Conservation (phyloP, 495 filamentous ascomycete genomes). For the Aspergillus panamensis region DNA sequence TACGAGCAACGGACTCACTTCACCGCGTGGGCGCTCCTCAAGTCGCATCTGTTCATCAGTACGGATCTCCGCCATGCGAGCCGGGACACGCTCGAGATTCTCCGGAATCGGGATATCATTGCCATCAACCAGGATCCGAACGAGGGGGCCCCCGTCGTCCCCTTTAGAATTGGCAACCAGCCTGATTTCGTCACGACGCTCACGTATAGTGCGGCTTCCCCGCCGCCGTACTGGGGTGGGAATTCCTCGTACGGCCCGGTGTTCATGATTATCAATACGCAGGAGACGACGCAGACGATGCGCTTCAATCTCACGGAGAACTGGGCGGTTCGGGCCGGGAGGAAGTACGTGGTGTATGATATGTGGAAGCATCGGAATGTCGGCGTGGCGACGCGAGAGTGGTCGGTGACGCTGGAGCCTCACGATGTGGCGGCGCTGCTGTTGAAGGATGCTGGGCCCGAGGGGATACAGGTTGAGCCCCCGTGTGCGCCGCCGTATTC, state of each 20-base stretch:
- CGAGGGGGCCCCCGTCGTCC: not conserved
- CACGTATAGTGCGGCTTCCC: not conserved
- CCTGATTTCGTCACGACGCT: not conserved
- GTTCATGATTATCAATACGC: constrained; percentile 2
- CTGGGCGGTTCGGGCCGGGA: constrained; percentile 2
- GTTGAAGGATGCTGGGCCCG: not conserved
- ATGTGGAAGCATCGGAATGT: constrained; percentile 2
- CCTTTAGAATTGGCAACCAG: not conserved
- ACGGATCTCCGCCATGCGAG: not conserved
- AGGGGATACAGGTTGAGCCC: not conserved
- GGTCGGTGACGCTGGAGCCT: not conserved
- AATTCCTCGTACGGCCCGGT: not conserved
- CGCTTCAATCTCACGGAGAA: constrained; percentile 7
- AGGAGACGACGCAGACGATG: not conserved
- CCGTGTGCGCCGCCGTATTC: not conserved
- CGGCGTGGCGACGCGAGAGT: not conserved
- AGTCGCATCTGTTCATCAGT: constrained; percentile 3
- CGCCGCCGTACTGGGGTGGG: constrained; percentile 1
- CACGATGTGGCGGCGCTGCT: constrained; percentile 2
- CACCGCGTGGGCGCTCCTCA: constrained; percentile 3
- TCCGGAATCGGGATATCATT: not conserved
- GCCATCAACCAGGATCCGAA: constrained; percentile 5
- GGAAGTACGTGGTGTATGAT: constrained; percentile 1
- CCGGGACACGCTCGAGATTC: not conserved
- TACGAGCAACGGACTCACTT: constrained; percentile 1